Base-by-base conservation (phyloP, 2,329 filamentous ascomycete genomes). In the Pestalotiopsis sp. region DNA sequence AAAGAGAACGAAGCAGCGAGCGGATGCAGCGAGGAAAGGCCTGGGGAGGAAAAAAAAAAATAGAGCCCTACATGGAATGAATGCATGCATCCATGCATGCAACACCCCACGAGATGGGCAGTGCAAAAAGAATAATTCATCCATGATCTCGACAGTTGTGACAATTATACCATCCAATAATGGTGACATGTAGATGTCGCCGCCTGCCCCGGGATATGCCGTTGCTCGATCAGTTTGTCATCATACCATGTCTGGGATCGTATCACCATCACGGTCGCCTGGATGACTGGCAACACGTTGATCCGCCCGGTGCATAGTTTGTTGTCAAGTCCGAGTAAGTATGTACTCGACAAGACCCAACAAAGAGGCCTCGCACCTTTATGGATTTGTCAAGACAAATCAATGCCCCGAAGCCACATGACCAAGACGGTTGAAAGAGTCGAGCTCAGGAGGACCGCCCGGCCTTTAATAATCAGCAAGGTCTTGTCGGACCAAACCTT, bases 361-460 rank as follows among this genome's bases (percentile, higher is more conserved):
- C 61, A 64, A 64, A 64, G 61, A 64, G 23, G 23, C 38, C 38
- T 64, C 61, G 61, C 61, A 52, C 45, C 17, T 20, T 52, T 52
- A 9, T n/a, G 17, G 20, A n/a, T 64, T 45, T 25, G 14, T 20
- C 13, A 11, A 45, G 62, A 57, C 64, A 58, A 27, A 36, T 65
- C 41, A 23, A 27, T 65, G 45, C 38, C 25, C n/a, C 25, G 45
- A 65, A 52, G n/a, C 64, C 64, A 57, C 64, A 58, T 65, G 64
- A 65, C 64, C 61, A 7, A 36, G 31, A 9, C 17, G 20, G 20
- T 41, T 64, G 38, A 64, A 49, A 64, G 36, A 25, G 14, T 13
- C 14, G 25, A 20, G n/a, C 20, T 17, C 5, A 14, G 17, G 36
- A 39, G 36, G 23, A 31, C 27, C 23, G 14, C 14, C 25, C 38